A percentile compares a stretch with the other conserved stretches of the same genome.
Conservation (phyloP, 75 land plant genomes). For the Cunninghamia lanceolata region DNA sequence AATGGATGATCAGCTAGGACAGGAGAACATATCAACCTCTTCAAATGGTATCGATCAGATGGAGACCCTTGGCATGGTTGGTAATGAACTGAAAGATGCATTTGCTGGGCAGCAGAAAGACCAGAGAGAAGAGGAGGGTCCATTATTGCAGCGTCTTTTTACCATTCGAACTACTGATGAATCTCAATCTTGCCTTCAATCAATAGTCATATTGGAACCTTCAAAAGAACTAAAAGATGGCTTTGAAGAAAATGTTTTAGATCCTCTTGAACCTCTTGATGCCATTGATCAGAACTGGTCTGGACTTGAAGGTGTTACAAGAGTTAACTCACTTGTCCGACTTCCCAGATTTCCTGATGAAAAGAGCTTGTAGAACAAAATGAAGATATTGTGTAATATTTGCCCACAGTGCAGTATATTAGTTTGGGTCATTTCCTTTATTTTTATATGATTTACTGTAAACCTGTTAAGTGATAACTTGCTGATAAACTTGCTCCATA, state of each 20-base stretch:
- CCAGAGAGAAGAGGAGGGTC: slow-evolving; percentile 9
- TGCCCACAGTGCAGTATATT: not conserved
- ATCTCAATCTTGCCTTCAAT: slow-evolving; percentile 4
- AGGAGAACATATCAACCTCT: not conserved
- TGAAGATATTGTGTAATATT: not conserved
- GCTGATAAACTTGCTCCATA: not conserved
- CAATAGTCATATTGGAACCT: slow-evolving; percentile 9
- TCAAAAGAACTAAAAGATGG: slow-evolving; percentile 3
- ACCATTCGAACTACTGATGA: not conserved
- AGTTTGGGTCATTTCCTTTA: not conserved
- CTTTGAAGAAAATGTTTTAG: slow-evolving; percentile 5
- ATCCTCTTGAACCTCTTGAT: slow-evolving; percentile 8
- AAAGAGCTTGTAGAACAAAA: slow-evolving; percentile 14
- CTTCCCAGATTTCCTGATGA: slow-evolving; percentile 44
- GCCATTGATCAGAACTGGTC: slow-evolving; percentile 63
- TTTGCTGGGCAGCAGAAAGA: not conserved
- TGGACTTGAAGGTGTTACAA: slow-evolving; percentile 78
- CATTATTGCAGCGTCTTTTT: slow-evolving; percentile 5
- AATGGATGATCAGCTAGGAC: slow-evolving; percentile 8
- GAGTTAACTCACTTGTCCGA: slow-evolving; percentile 66
- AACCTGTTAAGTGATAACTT: not conserved
- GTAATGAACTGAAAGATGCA: slow-evolving; percentile 1
- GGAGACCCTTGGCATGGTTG: not conserved
- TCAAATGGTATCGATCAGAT: not conserved
- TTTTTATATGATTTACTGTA: not conserved